Evolutionary conservation across 2,329 filamentous ascomycete genomes (phyloP).

Genomic region (Epichloe hybrida): DNA sequence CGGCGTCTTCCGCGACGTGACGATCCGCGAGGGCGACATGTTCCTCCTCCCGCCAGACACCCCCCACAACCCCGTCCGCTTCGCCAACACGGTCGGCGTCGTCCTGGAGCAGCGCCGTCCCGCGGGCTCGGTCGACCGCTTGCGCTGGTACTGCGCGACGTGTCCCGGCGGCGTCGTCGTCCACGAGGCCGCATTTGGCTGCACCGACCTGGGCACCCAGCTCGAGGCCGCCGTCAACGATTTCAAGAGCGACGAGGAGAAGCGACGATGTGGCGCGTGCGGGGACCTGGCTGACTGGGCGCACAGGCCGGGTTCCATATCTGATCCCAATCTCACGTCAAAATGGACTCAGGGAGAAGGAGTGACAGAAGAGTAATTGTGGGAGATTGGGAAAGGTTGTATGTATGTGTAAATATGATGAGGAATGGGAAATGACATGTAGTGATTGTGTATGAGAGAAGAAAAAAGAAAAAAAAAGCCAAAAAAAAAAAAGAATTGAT

Average conservation of each 20-base stretch:
- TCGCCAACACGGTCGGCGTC: slow-evolving; percentile 84
- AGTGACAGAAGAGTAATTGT: too few relatives aligned
- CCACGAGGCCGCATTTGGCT: slow-evolving; percentile 77
- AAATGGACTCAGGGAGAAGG: too few relatives aligned
- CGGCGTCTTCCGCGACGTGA: slow-evolving; percentile 59
- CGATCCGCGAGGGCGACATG: slow-evolving; percentile 86
- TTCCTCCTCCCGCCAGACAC: slow-evolving; percentile 87
- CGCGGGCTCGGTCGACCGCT: slow-evolving; percentile 53
- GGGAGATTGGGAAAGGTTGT: too few relatives aligned
- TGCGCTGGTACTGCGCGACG: slow-evolving; percentile 79
- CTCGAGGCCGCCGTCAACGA: slow-evolving; percentile 81
- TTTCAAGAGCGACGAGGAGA: slow-evolving; percentile 54
- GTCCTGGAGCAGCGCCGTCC: slow-evolving; percentile 81
- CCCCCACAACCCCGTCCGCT: slow-evolving; percentile 92
- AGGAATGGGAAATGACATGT: too few relatives aligned
- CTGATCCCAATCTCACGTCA: slow-evolving; percentile 38
- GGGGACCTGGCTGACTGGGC: slow-evolving; percentile 61
- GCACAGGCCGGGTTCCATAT: slow-evolving; percentile 45
- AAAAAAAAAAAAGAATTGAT: too few relatives aligned
- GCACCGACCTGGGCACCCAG: slow-evolving; percentile 82
- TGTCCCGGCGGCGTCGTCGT: slow-evolving; percentile 52
- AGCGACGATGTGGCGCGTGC: slow-evolving; percentile 65
- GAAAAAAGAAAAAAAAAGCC: too few relatives aligned
- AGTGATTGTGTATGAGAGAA: too few relatives aligned
- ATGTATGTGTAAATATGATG: too few relatives aligned